Evolutionary conservation across 1,284 basidiomycete species (phyloP), one percentile per base, ranked within the genome.

Genomic region (Pulveroboletus sp.): DNA sequence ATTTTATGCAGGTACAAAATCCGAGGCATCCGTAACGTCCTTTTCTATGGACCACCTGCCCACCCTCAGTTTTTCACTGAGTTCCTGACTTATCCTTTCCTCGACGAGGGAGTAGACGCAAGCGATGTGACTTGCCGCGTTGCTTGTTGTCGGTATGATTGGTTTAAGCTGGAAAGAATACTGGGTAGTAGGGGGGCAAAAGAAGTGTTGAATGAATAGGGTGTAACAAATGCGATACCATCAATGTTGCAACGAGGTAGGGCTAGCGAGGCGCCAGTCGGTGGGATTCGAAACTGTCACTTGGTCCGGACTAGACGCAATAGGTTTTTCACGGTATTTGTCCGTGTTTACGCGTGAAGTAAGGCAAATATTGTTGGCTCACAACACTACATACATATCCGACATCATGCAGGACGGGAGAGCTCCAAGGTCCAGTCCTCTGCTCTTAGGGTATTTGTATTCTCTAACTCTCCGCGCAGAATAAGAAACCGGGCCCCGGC

Each of bases 401-500:
- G n/a, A n/a, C 36, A 58, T 28, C 46, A 82, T 82, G 81, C 80
- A 82, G 63, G 81, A 83, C 72, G 81, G 81, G 48, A 75, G 81
- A 54, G 81, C 81, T 36, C 81, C 80, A 59, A 78, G 80, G 81
- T 82, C 62, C 22, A 63, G 22, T 49, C 7, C 18, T 29, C 14
- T 46, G 4, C 22, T 44, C 14, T 28, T 12, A 5, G 3, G 25
- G 25, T n/a, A 10, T 49, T 18, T 18, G 31, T n/a, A n/a, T 11
- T 33, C 54, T 63, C n/a, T 43, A 65, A 48, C 6, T 20, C 48
- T 57, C 10, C 12, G 11, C 4, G 18, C 54, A 87, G 92, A 60
- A 94, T 98, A 63, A 95, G 96, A 81, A 98, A 98, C 75, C 84
- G 95, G 51, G 95, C 95, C 24, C 88, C 95, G 28, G 95, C 95